Percentiles rank a stretch among this genome's conserved stretches.
Evolutionary conservation across 129 eudicot species (phyloP).

Genomic region (Tagetes patula): DNA sequence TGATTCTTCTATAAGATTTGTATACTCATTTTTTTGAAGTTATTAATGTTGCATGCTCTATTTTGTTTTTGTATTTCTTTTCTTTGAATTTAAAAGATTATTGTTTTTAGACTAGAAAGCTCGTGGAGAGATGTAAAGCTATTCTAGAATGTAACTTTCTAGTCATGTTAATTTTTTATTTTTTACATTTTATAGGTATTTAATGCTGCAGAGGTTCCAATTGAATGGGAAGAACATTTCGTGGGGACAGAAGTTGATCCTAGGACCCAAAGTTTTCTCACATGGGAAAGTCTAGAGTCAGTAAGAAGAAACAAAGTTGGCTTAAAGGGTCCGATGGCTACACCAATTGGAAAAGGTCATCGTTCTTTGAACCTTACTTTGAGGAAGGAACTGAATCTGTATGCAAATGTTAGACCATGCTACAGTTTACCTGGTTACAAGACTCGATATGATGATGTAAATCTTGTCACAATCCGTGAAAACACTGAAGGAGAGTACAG

Average conservation of each 20-base stretch:
- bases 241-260: slow-evolving; percentile 91
- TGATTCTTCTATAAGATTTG: not conserved
- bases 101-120: not conserved
- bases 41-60: not conserved
- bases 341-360: slow-evolving; percentile 97
- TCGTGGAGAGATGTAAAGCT: not conserved
- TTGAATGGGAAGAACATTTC: slow-evolving; percentile 97
- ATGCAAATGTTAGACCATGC: slow-evolving; percentile 99
- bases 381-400: slow-evolving; percentile 88
- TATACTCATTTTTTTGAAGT: not conserved
- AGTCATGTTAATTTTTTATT: not conserved
- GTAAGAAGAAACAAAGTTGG: slow-evolving; percentile 84
- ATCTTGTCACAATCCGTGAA: slow-evolving; percentile 91
- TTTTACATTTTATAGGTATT: slow-evolving; percentile 52
- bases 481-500: slow-evolving; percentile 99
- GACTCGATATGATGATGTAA: slow-evolving; percentile 90
- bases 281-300: slow-evolving; percentile 98
- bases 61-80: not conserved
- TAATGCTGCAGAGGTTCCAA: slow-evolving; percentile 78
- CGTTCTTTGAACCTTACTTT: slow-evolving; percentile 95
- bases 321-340: slow-evolving; percentile 97
- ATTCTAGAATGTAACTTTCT: not conserved
- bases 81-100: not conserved
- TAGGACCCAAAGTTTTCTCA: slow-evolving; percentile 89
- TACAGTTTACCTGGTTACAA: slow-evolving; percentile 96